Evolutionary conservation across 2,329 filamentous ascomycete genomes (phyloP).

Genomic region (Trichoderma breve): DNA sequence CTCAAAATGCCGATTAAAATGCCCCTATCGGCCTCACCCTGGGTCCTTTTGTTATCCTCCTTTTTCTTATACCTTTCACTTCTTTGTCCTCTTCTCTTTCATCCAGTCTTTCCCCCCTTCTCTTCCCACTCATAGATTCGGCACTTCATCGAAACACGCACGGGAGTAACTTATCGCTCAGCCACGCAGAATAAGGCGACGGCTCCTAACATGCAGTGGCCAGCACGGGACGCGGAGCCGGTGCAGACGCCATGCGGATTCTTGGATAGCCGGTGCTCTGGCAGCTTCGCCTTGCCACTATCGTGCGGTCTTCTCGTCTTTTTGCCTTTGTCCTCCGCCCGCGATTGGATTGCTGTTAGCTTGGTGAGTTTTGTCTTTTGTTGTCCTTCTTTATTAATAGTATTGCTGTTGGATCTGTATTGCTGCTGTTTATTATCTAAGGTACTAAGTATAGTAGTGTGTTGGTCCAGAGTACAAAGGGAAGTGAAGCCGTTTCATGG

Average conservation of each 20-base stretch:
- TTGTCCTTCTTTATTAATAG: background rate
- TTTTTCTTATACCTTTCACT: background rate
- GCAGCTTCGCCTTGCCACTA: background rate
- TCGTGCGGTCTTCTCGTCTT: background rate
- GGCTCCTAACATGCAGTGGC: conserved; percentile 5
- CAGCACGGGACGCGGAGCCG: background rate
- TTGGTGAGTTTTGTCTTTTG: background rate
- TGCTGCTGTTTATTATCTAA: background rate
- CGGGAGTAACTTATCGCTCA: background rate
- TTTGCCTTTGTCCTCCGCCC: background rate
- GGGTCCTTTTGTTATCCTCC: background rate
- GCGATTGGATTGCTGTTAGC: too few relatives aligned
- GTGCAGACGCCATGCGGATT: background rate
- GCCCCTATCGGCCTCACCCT: background rate
- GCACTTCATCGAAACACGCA: background rate
- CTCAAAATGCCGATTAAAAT: background rate
- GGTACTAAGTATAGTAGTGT: background rate
- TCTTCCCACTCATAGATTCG: background rate
- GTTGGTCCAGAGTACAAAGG: background rate
- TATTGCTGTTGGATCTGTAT: background rate
- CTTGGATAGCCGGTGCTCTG: background rate
- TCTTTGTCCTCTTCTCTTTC: background rate
- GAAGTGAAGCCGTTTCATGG: background rate
- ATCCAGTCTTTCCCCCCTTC: background rate
- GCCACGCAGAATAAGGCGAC: background rate